These are phyloP conservation scores for Colletotrichum sp. DNA, from an alignment of 2,329 filamentous ascomycete genomes.

Conservation along the genomic window DNA sequence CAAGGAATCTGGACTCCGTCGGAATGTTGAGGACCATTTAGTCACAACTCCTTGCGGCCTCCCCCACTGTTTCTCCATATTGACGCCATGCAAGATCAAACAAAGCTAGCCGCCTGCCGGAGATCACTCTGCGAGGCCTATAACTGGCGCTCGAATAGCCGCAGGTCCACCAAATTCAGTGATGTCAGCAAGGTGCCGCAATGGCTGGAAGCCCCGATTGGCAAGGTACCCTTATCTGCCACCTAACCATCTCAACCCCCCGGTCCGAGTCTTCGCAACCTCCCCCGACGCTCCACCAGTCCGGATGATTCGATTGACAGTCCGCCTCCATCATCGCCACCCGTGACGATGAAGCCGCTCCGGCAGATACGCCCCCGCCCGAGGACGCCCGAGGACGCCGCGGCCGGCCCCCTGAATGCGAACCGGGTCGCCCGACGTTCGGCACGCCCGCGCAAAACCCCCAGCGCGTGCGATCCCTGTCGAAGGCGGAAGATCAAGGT, in stretches of 20 bases:
- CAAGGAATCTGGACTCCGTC: not conserved
- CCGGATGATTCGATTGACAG: not conserved
- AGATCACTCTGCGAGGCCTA: not conserved
- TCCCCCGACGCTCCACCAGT: not conserved
- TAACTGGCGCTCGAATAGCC: not conserved
- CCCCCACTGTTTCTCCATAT: not conserved
- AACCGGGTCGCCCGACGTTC: not conserved
- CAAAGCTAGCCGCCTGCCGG: not conserved
- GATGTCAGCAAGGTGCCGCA: not conserved
- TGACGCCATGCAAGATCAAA: not conserved
- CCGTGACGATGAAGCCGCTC: not conserved
- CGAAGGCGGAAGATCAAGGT: conserved; percentile 6
- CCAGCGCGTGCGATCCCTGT: conserved; percentile 9
- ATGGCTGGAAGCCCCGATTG: not conserved
- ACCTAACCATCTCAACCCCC: not conserved
- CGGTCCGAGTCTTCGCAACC: not conserved
- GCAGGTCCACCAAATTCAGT: not conserved
- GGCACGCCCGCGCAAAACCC: not conserved
- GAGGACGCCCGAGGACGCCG: not conserved
- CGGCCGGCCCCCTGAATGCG: not conserved
- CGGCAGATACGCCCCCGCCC: not conserved
- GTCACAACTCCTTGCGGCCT: not conserved
- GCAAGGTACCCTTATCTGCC: not conserved
- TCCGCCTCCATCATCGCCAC: not conserved
- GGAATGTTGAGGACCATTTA: not conserved